A percentile compares a stretch with the other conserved stretches of the same genome.
phyloP scores from a whole-genome alignment of 2,329 filamentous ascomycete species.

The Colletotrichum lentis region DNA sequence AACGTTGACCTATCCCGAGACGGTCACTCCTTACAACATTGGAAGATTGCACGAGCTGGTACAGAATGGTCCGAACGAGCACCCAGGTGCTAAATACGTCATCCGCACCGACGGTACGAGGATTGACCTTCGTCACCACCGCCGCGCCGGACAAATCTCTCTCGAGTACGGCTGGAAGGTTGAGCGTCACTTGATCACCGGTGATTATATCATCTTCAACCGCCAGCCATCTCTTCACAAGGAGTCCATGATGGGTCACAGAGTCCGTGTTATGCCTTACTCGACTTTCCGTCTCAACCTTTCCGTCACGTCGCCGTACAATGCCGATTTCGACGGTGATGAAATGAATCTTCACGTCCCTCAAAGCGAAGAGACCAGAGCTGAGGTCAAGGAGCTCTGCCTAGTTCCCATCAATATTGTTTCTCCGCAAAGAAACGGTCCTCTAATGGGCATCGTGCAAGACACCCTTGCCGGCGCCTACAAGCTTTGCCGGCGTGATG shows the following conservation, averaged over 20 bases:
- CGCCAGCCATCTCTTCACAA: conserved; percentile 99
- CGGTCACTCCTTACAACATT: conserved; percentile 97
- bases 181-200: conserved; percentile 93
- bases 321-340: conserved; percentile 99
- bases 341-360: conserved; percentile 99
- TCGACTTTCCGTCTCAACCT: conserved; percentile 98
- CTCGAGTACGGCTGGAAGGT: conserved; percentile 99
- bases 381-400: conserved; percentile 92
- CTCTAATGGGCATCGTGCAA: conserved; percentile 99
- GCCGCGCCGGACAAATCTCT: conserved; percentile 83
- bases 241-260: conserved; percentile 99
- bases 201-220: conserved; percentile 99
- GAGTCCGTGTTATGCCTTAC: conserved; percentile 97
- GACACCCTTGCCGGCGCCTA: conserved; percentile 96
- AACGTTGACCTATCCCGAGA: conserved; percentile 94
- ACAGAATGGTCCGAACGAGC: conserved; percentile 91
- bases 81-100: conserved; percentile 96
- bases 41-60: conserved; percentile 88
- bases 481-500: conserved; percentile 93
- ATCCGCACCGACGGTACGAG: conserved; percentile 92
- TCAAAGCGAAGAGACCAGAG: conserved; percentile 94
- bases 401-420: conserved; percentile 99
- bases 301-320: conserved; percentile 98
- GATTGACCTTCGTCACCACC: conserved; percentile 94
- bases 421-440: conserved; percentile 94